Evolutionary conservation across 306 rosid species (phyloP).

Genomic region (Abrus pulchellus): DNA sequence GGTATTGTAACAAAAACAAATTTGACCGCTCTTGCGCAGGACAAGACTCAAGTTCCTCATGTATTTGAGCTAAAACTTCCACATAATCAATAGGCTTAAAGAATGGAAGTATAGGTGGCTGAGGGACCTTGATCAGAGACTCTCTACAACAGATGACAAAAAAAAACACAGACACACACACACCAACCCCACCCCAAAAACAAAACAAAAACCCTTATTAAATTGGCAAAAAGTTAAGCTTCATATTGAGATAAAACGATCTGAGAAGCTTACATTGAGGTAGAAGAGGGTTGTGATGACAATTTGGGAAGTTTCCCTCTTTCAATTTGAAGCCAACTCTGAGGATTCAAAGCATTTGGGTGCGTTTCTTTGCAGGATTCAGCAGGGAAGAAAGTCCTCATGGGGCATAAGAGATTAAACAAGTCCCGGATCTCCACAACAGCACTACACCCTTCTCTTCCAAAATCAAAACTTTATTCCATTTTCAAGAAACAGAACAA

Average conservation of each 20-base stretch:
- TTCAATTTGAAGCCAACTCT: slow-evolving; percentile 93
- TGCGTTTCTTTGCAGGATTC: slow-evolving; percentile 81
- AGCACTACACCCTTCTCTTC: slow-evolving; percentile 47
- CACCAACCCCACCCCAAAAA: not conserved
- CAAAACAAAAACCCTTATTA: not conserved
- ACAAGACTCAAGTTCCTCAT: slow-evolving; percentile 92
- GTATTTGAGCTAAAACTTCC: slow-evolving; percentile 91
- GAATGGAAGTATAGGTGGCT: slow-evolving; percentile 81
- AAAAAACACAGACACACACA: slow-evolving; percentile 21
- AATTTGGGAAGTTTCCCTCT: slow-evolving; percentile 84
- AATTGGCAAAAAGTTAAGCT: slow-evolving; percentile 6
- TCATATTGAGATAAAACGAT: slow-evolving; percentile 20
- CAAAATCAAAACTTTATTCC: slow-evolving; percentile 52
- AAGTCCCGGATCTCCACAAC: slow-evolving; percentile 85
- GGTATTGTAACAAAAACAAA: slow-evolving; percentile 79
- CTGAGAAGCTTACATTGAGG: slow-evolving; percentile 74
- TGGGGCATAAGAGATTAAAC: slow-evolving; percentile 74
- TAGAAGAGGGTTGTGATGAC: slow-evolving; percentile 68
- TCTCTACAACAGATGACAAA: slow-evolving; percentile 65
- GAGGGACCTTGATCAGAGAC: slow-evolving; percentile 89
- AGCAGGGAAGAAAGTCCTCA: slow-evolving; percentile 91
- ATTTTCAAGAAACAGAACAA: slow-evolving; percentile 29
- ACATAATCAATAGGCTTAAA: slow-evolving; percentile 88
- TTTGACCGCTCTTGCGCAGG: slow-evolving; percentile 74
- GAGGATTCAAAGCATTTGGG: slow-evolving; percentile 80